Evolutionary conservation across 1,284 basidiomycete genomes (phyloP).

Genomic region (Ustilago xerochloae): DNA sequence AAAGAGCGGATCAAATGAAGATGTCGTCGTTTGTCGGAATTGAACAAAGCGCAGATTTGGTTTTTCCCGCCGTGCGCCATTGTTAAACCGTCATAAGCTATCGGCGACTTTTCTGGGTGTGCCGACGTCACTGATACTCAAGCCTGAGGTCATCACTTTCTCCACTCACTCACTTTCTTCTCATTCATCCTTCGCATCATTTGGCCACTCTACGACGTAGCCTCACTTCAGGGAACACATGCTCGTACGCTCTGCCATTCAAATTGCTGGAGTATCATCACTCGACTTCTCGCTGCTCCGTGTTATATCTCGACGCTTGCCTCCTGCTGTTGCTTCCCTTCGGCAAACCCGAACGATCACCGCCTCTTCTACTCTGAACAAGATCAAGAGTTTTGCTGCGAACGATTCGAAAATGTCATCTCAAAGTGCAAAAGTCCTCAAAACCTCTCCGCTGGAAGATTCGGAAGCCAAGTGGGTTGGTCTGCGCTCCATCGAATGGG

Average conservation of each 20-base stretch:
- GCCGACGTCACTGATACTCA: slow-evolving; percentile 13
- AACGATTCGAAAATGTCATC: slow-evolving; percentile 39
- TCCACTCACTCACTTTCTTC: neutral
- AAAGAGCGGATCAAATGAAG: neutral
- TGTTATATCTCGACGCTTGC: neutral
- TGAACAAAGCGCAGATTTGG: neutral
- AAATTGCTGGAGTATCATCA: slow-evolving; percentile 13
- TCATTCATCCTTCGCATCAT: neutral
- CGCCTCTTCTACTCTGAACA: neutral
- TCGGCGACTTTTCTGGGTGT: slow-evolving; percentile 10
- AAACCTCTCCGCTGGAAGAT: slow-evolving; percentile 43
- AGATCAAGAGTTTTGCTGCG: slow-evolving; percentile 12
- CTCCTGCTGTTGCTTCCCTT: neutral
- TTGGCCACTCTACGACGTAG: neutral
- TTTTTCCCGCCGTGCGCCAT: neutral
- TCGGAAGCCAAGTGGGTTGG: slow-evolving; percentile 65
- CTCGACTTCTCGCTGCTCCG: neutral
- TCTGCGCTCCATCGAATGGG: slow-evolving; percentile 63
- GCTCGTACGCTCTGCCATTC: slow-evolving; percentile 9
- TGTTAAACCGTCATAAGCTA: neutral
- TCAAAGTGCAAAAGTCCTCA: slow-evolving; percentile 44
- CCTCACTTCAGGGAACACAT: slow-evolving; percentile 5
- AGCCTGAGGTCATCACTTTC: slow-evolving; percentile 19
- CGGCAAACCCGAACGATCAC: neutral
- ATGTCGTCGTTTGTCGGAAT: no score